A percentile compares a stretch with the other conserved stretches of the same genome.
Conservation (phyloP, 2,329 filamentous ascomycete genomes). For the Fusarium concolor region DNA sequence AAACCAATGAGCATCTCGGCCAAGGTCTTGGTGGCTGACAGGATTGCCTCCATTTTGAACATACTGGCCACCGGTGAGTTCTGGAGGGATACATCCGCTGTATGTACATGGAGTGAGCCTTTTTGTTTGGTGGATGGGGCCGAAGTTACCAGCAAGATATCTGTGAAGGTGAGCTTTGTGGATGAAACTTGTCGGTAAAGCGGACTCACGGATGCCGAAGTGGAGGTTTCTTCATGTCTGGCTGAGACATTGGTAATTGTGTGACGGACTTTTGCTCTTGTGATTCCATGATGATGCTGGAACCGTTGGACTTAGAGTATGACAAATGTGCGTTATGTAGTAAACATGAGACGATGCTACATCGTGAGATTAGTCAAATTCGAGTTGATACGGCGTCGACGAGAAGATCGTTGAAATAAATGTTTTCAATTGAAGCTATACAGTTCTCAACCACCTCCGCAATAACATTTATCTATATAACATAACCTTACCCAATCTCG, state of each 20-base stretch:
- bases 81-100: constrained; percentile 69
- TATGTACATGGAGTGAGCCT: constrained; percentile 68
- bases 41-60: constrained; percentile 79
- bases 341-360: not conserved
- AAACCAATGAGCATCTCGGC: constrained; percentile 77
- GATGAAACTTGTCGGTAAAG: not conserved
- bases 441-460: not conserved
- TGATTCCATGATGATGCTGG: constrained; percentile 1
- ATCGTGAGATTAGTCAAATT: not conserved
- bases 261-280: not conserved
- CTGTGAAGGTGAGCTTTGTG: constrained; percentile 49
- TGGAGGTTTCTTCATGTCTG: not conserved
- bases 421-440: not conserved
- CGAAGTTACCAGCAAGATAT: constrained; percentile 76
- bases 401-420: no score
- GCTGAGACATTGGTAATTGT: not conserved
- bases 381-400: no score
- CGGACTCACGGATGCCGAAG: constrained; percentile 27
- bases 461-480: not conserved
- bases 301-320: no score
- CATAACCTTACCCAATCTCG: not conserved
- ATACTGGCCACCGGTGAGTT: constrained; percentile 76
- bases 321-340: no score
- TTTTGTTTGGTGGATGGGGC: constrained; percentile 68
- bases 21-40: constrained; percentile 68